Evolutionary conservation across 129 eudicot species (phyloP).

Genomic region (Escallonia rubra): DNA sequence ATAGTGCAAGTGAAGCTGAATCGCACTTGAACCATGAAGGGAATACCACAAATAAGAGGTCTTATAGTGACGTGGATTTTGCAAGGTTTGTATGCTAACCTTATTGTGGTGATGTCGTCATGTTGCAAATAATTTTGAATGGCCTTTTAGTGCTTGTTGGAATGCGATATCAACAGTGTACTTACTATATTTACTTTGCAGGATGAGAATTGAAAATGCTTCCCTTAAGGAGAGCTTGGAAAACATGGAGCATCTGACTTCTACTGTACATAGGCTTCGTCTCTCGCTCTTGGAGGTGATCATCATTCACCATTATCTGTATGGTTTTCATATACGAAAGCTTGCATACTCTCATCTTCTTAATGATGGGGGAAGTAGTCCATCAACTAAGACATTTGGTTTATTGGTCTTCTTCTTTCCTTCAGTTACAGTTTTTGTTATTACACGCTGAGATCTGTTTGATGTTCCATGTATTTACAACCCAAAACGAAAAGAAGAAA

Average conservation of each 20-base stretch:
- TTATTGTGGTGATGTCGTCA: neutral
- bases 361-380: too few species aligned
- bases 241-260: conserved; percentile 69
- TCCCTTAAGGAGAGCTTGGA: conserved; percentile 84
- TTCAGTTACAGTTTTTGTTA: too few species aligned
- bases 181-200: conserved; percentile 19
- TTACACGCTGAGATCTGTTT: too few species aligned
- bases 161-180: too few species aligned
- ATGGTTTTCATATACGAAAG: neutral
- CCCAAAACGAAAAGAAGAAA: too few species aligned
- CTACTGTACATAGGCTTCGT: conserved; percentile 66
- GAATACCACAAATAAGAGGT: conserved; percentile 25
- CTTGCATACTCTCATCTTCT: neutral
- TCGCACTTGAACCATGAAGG: conserved; percentile 37
- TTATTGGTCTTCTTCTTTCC: neutral
- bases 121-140: too few species aligned
- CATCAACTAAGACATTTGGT: neutral
- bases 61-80: conserved; percentile 46
- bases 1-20: conserved; percentile 31
- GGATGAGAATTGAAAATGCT: conserved; percentile 80
- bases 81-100: conserved; percentile 52
- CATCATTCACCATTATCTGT: neutral
- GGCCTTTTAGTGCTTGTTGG: too few species aligned
- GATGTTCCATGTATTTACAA: too few species aligned
- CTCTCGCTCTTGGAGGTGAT: conserved; percentile 67